Conservation (phyloP, 768 basidiomycete genomes). For the Amanita muscaria region DNA sequence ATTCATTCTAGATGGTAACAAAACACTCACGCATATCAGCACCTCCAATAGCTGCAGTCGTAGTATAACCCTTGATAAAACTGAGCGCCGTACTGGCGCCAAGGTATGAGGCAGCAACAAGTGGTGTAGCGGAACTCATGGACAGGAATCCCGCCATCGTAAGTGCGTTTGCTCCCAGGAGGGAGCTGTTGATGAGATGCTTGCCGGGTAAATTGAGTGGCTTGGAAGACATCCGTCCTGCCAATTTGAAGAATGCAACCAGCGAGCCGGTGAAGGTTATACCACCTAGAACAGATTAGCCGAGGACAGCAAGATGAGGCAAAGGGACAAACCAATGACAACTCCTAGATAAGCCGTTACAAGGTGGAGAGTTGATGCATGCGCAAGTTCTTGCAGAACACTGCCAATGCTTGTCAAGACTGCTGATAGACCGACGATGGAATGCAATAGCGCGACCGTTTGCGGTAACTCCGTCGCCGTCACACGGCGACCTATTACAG, state of each 20-base stretch:
- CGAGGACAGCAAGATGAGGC: neutral
- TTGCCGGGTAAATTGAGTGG: conserved; percentile 68
- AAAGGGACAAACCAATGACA: conserved; percentile 55
- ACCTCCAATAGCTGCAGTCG: conserved; percentile 86
- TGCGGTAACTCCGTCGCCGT: conserved; percentile 86
- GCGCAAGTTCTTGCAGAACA: conserved; percentile 62
- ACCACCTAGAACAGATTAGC: conserved; percentile 38
- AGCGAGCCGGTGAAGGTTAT: conserved; percentile 87
- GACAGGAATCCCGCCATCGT: conserved; percentile 75
- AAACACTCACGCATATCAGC: conserved; percentile 80
- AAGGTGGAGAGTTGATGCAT: conserved; percentile 65
- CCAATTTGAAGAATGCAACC: conserved; percentile 83
- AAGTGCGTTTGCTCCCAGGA: conserved; percentile 64
- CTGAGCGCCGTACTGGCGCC: conserved; percentile 66
- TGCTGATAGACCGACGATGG: conserved; percentile 84
- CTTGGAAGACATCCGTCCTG: conserved; percentile 70
- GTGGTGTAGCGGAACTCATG: conserved; percentile 58
- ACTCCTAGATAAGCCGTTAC: conserved; percentile 83
- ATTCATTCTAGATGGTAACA: neutral
- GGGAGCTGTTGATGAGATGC: conserved; percentile 62
- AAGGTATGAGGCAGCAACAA: conserved; percentile 71
- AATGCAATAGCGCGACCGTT: conserved; percentile 69
- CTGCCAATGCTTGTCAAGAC: conserved; percentile 81
- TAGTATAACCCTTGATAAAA: conserved; percentile 81
- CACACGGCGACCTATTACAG: conserved; percentile 72